Base-by-base conservation (phyloP, 768 basidiomycete species). In the Suillus paluster region DNA sequence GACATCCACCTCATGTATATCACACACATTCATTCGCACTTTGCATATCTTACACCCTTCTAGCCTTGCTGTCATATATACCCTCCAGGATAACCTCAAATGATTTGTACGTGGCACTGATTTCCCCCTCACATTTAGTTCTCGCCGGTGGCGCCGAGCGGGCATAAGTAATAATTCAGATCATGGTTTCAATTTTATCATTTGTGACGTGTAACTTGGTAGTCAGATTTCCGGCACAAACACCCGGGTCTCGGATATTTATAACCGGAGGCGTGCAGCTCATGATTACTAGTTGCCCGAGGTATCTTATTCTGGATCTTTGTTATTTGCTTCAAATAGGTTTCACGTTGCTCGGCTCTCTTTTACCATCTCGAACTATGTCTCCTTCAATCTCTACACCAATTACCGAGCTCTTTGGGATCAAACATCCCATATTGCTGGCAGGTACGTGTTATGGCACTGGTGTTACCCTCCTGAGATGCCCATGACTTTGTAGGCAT, bases 351-450 rank as follows among this genome's bases (percentile, higher is more conserved):
- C 4, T n/a, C 27, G 6, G n/a, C 55, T 42, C 41, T 56, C 25
- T 33, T 36, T 21, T 17, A 15, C 45, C 12, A 30, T 46, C 54
- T 67, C n/a, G 42, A 60, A 67, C 54, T 45, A 89, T 89, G 87
- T 80, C 87, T 65, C 78, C 81, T 58, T 87, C 94, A 59, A 88
- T 96, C 63, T 78, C 83, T 23, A 96, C 94, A 6, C 91, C 92
- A n/a, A 83, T 96, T 66, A 96, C 94, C 38, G 84, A 95, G 77
- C 81, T 95, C 59, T 95, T 96, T 75, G 87, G 87, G 57, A 92
- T 96, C 75, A 86, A 90, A 78, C 94, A 96, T 71, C 94, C 94
- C 46, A 85, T 96, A 66, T 73, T 96, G 58, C 86, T 96, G 25
- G 94, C 94, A 66, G 94, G 90, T 84, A 63, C 64, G 70, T 44